These are phyloP conservation scores for Globisporangium apiculatum DNA, from an alignment of 352 stramenopile species.

Conservation along the genomic window DNA sequence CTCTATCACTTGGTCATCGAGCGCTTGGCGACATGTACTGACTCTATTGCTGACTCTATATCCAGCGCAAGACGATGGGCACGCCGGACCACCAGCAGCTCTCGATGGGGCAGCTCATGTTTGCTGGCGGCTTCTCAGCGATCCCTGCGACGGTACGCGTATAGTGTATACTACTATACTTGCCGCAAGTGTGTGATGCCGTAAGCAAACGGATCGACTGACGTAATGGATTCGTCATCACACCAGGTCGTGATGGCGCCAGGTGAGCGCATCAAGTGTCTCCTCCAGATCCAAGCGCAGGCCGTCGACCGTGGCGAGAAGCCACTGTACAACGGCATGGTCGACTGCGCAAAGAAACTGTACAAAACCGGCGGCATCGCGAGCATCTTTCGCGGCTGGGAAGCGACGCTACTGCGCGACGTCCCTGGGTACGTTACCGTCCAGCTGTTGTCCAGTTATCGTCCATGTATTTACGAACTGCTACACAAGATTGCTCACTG, in stretches of 20 bases:
- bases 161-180: no score
- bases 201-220: no score
- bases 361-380: conserved; percentile 88
- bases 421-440: conserved; percentile 76
- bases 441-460: no score
- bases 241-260: conserved; percentile 88
- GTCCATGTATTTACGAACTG: no score
- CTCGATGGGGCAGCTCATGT: conserved; percentile 84
- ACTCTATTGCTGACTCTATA: background rate
- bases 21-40: background rate
- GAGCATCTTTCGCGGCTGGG: conserved; percentile 93
- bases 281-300: conserved; percentile 91
- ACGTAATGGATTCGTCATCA: no score
- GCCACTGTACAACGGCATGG: conserved; percentile 92
- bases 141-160: conserved; percentile 59
- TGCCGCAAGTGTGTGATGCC: no score
- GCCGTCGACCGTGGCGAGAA: conserved; percentile 67
- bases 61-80: conserved; percentile 48
- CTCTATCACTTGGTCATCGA: no score
- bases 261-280: conserved; percentile 95
- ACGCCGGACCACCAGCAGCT: conserved; percentile 55
- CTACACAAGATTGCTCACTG: no score
- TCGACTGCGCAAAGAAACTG: conserved; percentile 92
- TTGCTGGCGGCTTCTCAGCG: conserved; percentile 86
- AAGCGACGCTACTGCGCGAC: conserved; percentile 93